Evolutionary conservation across 176 grass and related monocot species (phyloP), one percentile per base, ranked within the genome.

Genomic region (Puya raimondii): DNA sequence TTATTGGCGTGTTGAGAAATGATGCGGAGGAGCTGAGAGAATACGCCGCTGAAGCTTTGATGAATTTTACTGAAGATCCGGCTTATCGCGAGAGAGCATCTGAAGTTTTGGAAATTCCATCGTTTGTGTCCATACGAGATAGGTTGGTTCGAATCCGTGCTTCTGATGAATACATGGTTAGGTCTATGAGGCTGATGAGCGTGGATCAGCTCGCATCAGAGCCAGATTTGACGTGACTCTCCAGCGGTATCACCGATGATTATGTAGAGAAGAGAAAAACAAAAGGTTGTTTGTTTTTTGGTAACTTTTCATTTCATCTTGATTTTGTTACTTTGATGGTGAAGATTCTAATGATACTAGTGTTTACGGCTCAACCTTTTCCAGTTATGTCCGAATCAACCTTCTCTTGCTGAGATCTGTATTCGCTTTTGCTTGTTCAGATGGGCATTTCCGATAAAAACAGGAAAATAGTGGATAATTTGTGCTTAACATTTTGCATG

Each of bases 21-120:
- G 48, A 74, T 50, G 26, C 21, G 12, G 72, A 74, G 59, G 48
- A 74, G 14, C 5, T 74, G 21, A 74, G 47, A 12, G 72, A 64
- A 74, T 74, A 26, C 52, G 61, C 72, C 25, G 18, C 21, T 21
- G 61, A 74, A 74, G 9, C 48, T 65, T 49, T 74, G 12, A 50
- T 74, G 50, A 74, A 74, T 74, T 74, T 65, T 65, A 48, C 58
- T 64, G 72, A 74, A 65, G 72, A 65, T 50, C 48, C 61, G 20
- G 14, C 29, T 2, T 51, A 65, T 65, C 48, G 21, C 0, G 72
- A 52, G 48, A 49, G 42, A 12, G 72, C 52, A 9, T 52, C 48
- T 20, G 25, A 26, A 26, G 25, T 26, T 1, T 26, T 26, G 25
- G 72, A 51, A 27, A n/a, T 29, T 52, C 72, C 72, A 12, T 51